A percentile compares a stretch with the other conserved stretches of the same genome.
Evolutionary conservation across 805 yeast species (phyloP).

Genomic region (Metschnikowia drakensbergensis): DNA sequence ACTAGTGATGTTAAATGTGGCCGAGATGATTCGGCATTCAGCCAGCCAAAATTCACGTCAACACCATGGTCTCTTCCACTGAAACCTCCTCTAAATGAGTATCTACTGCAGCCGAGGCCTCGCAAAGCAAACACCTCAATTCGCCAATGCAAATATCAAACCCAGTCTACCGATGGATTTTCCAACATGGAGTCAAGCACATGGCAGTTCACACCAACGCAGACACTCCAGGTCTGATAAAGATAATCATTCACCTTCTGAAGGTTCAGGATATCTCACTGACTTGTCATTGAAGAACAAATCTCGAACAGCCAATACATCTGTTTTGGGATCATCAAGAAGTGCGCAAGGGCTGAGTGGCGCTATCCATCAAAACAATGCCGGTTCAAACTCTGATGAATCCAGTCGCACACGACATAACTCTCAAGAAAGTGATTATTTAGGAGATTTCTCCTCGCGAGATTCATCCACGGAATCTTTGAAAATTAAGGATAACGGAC

Average conservation of each 20-base stretch:
- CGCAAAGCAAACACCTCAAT: conserved; percentile 5
- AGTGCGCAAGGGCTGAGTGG: conserved; percentile 7
- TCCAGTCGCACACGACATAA: neutral
- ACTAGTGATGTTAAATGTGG: neutral
- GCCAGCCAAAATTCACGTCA: conserved; percentile 34
- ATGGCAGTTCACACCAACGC: neutral
- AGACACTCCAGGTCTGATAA: conserved; percentile 12
- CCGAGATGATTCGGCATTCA: neutral
- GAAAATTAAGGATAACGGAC: conserved; percentile 6
- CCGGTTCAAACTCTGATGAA: neutral
- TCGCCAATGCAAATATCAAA: conserved; percentile 1
- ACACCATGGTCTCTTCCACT: conserved; percentile 56
- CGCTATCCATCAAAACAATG: conserved; percentile 7
- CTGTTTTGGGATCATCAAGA: conserved; percentile 9
- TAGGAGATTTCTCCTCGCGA: neutral
- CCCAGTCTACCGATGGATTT: conserved; percentile 3
- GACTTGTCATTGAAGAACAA: conserved; percentile 15
- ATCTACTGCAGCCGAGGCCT: conserved; percentile 13
- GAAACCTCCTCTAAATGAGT: conserved; percentile 31
- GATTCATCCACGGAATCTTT: conserved; percentile 1
- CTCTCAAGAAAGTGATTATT: conserved; percentile 1
- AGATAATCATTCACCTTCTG: conserved; percentile 13
- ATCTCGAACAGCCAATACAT: conserved; percentile 11
- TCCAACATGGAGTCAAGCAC: conserved; percentile 2
- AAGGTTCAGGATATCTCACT: conserved; percentile 13